Conservation (phyloP, 2,329 filamentous ascomycete genomes). For the Aspergillus udagawae region DNA sequence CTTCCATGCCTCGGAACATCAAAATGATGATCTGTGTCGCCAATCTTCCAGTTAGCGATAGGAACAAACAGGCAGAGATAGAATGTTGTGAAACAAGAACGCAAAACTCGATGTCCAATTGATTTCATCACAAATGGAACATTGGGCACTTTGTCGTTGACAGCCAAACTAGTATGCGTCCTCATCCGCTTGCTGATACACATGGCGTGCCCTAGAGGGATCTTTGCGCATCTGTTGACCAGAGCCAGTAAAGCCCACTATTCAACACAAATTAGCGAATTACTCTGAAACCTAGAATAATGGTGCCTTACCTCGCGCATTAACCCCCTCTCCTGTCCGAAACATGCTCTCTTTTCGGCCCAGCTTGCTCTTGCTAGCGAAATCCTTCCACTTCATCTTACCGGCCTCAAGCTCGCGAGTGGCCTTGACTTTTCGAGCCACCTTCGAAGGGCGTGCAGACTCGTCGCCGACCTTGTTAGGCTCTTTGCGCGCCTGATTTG, state of each 20-base stretch:
- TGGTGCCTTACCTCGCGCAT: slow-evolving; percentile 69
- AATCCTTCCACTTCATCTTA: slow-evolving; percentile 94
- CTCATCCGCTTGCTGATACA: slow-evolving; percentile 75
- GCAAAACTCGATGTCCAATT: neutral
- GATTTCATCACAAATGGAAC: neutral
- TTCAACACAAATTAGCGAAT: slow-evolving; percentile 21
- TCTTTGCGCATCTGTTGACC: slow-evolving; percentile 96
- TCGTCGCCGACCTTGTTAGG: slow-evolving; percentile 60
- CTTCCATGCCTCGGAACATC: slow-evolving; percentile 12
- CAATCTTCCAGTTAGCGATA: slow-evolving; percentile 26
- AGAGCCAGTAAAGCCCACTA: slow-evolving; percentile 94
- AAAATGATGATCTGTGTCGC: slow-evolving; percentile 22
- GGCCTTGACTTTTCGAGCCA: slow-evolving; percentile 75
- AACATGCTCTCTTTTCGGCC: slow-evolving; percentile 97
- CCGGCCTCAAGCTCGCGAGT: slow-evolving; percentile 86
- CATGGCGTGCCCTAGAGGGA: slow-evolving; percentile 72
- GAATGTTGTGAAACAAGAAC: slow-evolving; percentile 7
- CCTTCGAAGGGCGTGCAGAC: slow-evolving; percentile 59
- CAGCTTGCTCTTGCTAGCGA: slow-evolving; percentile 67
- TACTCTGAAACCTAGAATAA: slow-evolving; percentile 1
- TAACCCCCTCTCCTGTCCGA: slow-evolving; percentile 79
- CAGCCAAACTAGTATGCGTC: slow-evolving; percentile 46
- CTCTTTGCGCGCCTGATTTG: slow-evolving; percentile 61
- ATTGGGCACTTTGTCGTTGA: neutral
- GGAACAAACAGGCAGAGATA: slow-evolving; percentile 13